Evolutionary conservation across 495 filamentous ascomycete genomes (phyloP).

Genomic region (Penicillium pancosmium): DNA sequence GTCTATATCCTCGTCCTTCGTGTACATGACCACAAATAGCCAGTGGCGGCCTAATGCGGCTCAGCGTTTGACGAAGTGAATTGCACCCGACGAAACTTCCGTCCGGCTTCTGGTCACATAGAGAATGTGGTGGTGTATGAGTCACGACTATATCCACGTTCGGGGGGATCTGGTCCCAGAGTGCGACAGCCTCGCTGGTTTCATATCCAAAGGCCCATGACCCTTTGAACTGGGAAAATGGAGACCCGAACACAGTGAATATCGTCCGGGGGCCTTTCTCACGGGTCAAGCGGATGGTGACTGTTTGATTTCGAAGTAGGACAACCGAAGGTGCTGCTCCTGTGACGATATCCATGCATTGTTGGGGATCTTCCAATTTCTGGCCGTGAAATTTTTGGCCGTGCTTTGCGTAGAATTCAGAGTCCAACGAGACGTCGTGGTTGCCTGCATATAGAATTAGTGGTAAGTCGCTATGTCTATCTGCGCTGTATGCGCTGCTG

Average conservation of each 20-base stretch:
- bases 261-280: constrained; percentile 62
- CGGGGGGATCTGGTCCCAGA: constrained; percentile 53
- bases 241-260: constrained; percentile 79
- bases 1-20: constrained; percentile 49
- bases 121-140: constrained; percentile 51
- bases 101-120: constrained; percentile 42
- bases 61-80: constrained; percentile 38
- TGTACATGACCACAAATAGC: constrained; percentile 56
- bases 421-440: constrained; percentile 77
- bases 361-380: constrained; percentile 54
- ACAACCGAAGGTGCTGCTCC: constrained; percentile 58
- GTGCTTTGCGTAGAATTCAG: constrained; percentile 59
- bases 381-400: constrained; percentile 62
- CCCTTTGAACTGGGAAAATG: constrained; percentile 64
- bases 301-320: constrained; percentile 66
- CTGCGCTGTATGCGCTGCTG: background rate
- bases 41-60: constrained; percentile 45
- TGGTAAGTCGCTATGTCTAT: background rate
- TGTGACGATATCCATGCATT: constrained; percentile 58
- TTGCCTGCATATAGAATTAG: constrained; percentile 56
- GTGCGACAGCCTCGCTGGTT: constrained; percentile 42
- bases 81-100: constrained; percentile 42
- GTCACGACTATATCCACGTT: constrained; percentile 52
- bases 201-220: constrained; percentile 76
- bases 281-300: constrained; percentile 57